phyloP scores from a whole-genome alignment of 257 asterid species.

The Fraxinus pennsylvanica region DNA sequence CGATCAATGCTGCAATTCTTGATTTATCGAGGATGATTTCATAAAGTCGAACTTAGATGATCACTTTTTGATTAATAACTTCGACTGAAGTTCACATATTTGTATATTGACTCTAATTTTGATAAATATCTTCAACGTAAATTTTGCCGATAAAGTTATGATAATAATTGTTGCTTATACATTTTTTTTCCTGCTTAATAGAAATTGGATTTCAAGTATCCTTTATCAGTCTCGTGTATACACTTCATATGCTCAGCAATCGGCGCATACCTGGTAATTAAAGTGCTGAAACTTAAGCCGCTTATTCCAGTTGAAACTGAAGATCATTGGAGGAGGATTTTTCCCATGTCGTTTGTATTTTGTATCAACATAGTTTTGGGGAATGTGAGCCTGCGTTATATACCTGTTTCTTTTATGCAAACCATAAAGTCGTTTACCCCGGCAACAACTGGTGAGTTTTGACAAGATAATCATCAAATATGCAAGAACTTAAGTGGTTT shows the following conservation, averaged over 20 bases:
- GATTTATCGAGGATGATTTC: neutral
- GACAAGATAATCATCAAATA: neutral
- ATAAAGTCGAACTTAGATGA: neutral
- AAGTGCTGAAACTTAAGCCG: neutral
- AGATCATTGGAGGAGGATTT: conserved; percentile 54
- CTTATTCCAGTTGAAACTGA: conserved; percentile 43
- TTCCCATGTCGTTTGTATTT: conserved; percentile 54
- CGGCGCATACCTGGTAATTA: conserved; percentile 34
- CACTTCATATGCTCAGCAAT: conserved; percentile 50
- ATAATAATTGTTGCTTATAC: too few relatives aligned
- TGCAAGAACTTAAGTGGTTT: neutral
- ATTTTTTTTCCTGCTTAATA: neutral
- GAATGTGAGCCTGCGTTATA: conserved; percentile 47
- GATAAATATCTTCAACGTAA: neutral
- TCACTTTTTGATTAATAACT: neutral
- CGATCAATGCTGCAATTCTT: neutral
- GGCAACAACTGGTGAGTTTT: conserved; percentile 47
- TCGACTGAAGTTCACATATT: neutral
- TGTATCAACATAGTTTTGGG: conserved; percentile 53
- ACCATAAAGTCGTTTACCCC: conserved; percentile 56
- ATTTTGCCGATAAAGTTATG: neutral
- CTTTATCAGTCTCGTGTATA: conserved; percentile 47
- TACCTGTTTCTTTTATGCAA: conserved; percentile 57
- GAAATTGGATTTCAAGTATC: conserved; percentile 46
- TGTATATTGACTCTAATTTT: neutral